These are phyloP conservation scores for Diaporthe vaccinii DNA, from an alignment of 2,329 filamentous ascomycete genomes.

Conservation along the genomic window DNA sequence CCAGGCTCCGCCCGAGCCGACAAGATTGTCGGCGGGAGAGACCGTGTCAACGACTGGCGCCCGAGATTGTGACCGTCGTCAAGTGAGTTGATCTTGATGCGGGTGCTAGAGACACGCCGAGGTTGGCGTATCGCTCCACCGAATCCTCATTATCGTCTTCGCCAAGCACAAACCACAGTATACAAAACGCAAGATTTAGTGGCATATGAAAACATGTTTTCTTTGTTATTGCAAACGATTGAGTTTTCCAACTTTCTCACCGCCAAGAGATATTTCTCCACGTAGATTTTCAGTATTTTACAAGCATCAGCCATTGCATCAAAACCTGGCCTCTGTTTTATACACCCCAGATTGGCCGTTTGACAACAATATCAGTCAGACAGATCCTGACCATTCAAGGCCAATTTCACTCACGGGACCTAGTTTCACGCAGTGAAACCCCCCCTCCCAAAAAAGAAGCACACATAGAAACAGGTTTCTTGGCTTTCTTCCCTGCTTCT, in stretches of 20 bases:
- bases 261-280: not conserved
- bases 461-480: not conserved
- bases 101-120: slow-evolving; percentile 5
- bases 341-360: not conserved
- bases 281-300: not conserved
- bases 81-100: not conserved
- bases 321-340: not conserved
- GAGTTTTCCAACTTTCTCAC: not conserved
- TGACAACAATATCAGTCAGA: not conserved
- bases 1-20: not conserved
- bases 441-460: too few species aligned
- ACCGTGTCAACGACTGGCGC: not conserved
- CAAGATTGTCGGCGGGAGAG: not conserved
- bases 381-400: not conserved
- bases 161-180: not conserved
- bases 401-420: not conserved
- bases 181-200: not conserved
- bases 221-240: not conserved
- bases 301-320: not conserved
- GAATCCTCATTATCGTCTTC: not conserved
- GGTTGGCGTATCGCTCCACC: not conserved
- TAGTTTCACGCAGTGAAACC: not conserved
- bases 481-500: slow-evolving; percentile 6
- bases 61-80: slow-evolving; percentile 12
- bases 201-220: too few species aligned